Base-by-base conservation (phyloP, 2,329 filamentous ascomycete genomes). In the Furcasterigmium sp. region DNA sequence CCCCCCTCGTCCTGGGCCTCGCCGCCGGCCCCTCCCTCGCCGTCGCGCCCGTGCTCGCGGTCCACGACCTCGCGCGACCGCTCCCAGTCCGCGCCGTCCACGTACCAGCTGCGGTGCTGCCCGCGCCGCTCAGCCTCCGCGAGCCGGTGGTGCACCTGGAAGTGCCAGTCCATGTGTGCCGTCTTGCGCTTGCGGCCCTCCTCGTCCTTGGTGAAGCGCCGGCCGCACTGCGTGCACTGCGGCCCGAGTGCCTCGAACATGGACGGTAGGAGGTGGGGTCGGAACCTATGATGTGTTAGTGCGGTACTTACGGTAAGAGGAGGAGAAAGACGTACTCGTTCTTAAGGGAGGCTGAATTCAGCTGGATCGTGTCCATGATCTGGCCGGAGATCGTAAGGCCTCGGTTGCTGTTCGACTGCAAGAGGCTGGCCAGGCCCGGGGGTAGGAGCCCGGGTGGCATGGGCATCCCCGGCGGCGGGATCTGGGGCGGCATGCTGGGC, bases 101-200 rank as follows among this genome's bases (percentile, higher is more conserved):
- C 83, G 60, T 95, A 96, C 89, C 90, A 97, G 63, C 89, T 94
- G 26, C 93, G 84, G 58, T 94, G 91, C 54, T 94, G 87, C 25
- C 87, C 90, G 48, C 88, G 80, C 60, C 88, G 91, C 57, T 88
- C 83, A 13, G 87, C 84, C 53, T 97, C 91, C 3, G 83, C 82
- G 65, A 94, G 88, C 37, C 90, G 84, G 56, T 91, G 86, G 57
- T 96, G 91, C 19, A 91, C 91, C 44, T 85, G 84, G 68, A 98
- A 98, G 64, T 98, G 93, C 93, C 93, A 98, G 65, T 98, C 93
- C 73, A 98, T 84, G 60, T 98, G 93, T 3, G 85, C 82, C 19
- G 84, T 87, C 69, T 97, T 97, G 70, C 86, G 87, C 59, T 84
- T 83, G 55, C 82, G 86, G 11, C 91, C 91, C 51, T 87, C 82